Percentiles rank a stretch among this genome's conserved stretches.
phyloP scores from a whole-genome alignment of 306 rosid genomes.

The Cucurbita ficifolia region DNA sequence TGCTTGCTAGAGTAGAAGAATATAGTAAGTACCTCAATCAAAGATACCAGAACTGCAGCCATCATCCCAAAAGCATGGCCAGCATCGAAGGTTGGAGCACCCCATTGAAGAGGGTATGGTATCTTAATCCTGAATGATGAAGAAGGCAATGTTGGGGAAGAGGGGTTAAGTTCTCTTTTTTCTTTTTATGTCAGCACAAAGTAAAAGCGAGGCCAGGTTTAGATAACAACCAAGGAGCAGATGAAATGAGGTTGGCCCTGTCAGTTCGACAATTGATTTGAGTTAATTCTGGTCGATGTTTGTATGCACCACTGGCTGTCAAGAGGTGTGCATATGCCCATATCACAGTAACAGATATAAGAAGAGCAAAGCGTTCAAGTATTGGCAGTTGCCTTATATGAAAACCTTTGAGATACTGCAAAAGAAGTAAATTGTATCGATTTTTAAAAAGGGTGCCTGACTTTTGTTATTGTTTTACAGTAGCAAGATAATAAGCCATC shows the following conservation, averaged over 20 bases:
- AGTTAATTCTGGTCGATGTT: slow-evolving; percentile 59
- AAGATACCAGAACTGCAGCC: slow-evolving; percentile 93
- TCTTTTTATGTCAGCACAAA: neutral
- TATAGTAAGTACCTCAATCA: slow-evolving; percentile 68
- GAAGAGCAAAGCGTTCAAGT: slow-evolving; percentile 77
- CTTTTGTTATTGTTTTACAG: neutral
- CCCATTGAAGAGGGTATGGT: slow-evolving; percentile 97
- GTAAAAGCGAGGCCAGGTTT: neutral
- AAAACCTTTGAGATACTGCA: slow-evolving; percentile 79
- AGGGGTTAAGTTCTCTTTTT: neutral
- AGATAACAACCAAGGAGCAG: slow-evolving; percentile 85
- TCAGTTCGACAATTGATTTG: slow-evolving; percentile 80
- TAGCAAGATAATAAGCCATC: neutral
- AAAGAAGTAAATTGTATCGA: neutral
- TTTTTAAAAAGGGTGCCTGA: neutral
- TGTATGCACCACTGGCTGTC: slow-evolving; percentile 93
- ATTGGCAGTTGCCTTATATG: slow-evolving; percentile 55
- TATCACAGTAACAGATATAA: slow-evolving; percentile 71
- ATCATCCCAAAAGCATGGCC: slow-evolving; percentile 95
- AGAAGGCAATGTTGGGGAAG: neutral
- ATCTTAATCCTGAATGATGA: slow-evolving; percentile 56
- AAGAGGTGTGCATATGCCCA: slow-evolving; percentile 99
- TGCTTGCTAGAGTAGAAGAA: neutral
- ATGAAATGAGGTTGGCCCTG: slow-evolving; percentile 71
- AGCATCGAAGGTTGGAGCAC: slow-evolving; percentile 86